phyloP scores from a whole-genome alignment of 2,329 filamentous ascomycete genomes.

The Myotisia sp. region DNA sequence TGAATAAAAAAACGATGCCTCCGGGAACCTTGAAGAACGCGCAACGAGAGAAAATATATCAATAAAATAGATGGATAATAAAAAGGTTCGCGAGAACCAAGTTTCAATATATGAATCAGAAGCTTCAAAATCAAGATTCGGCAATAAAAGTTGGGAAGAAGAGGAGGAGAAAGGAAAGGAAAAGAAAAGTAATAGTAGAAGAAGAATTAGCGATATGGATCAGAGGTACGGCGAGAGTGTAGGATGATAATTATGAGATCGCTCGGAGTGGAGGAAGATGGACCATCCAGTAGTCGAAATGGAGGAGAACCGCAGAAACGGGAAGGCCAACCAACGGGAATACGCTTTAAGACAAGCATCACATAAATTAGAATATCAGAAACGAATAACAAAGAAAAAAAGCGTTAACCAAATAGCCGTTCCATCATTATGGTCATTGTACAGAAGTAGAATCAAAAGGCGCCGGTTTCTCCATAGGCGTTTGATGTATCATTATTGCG shows the following conservation, averaged over 20 bases:
- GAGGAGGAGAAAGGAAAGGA: neutral
- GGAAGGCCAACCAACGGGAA: neutral
- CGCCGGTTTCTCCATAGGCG: neutral
- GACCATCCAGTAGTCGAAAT: conserved; percentile 15
- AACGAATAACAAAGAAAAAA: conserved; percentile 3
- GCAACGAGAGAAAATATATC: too few relatives aligned
- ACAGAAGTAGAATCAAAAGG: conserved; percentile 5
- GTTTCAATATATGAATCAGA: too few relatives aligned
- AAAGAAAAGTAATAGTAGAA: conserved; percentile 4
- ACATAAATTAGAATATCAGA: conserved; percentile 4
- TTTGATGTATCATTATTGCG: conserved; percentile 2
- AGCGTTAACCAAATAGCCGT: conserved; percentile 7
- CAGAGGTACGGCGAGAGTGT: conserved; percentile 6
- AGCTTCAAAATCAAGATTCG: conserved; percentile 1
- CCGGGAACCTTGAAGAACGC: too few relatives aligned
- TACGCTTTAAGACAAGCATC: conserved; percentile 1
- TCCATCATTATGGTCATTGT: conserved; percentile 11
- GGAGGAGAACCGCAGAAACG: conserved; percentile 2
- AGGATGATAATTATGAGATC: conserved; percentile 2
- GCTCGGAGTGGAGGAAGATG: conserved; percentile 5
- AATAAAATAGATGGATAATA: too few relatives aligned
- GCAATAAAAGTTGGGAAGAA: neutral
- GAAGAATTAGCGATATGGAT: neutral
- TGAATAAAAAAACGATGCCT: too few relatives aligned
- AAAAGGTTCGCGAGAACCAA: too few relatives aligned